These are phyloP conservation scores for Cutaneotrichosporon daszewskae DNA, from an alignment of 1,284 basidiomycete species.

Conservation along the genomic window DNA sequence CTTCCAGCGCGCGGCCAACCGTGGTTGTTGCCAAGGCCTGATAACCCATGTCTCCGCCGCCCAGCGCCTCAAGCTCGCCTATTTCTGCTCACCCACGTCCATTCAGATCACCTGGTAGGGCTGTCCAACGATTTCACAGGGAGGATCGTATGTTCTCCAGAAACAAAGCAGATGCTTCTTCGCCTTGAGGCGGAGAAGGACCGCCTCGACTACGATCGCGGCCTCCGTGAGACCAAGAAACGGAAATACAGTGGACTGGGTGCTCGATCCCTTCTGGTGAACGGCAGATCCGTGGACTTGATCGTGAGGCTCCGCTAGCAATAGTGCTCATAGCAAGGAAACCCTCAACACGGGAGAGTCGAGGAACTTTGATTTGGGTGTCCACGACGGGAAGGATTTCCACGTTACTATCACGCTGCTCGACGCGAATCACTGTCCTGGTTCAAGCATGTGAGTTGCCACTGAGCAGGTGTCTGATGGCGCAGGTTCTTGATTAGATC, in stretches of 20 bases:
- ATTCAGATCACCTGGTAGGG: conserved; percentile 62
- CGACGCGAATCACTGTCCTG: conserved; percentile 92
- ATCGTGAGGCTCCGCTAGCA: conserved; percentile 24
- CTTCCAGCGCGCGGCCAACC: conserved; percentile 6
- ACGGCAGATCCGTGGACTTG: conserved; percentile 17
- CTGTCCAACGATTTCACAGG: conserved; percentile 33
- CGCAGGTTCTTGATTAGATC: conserved; percentile 82
- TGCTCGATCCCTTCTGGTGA: neutral
- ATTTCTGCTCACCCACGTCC: conserved; percentile 74
- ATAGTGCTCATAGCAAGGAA: conserved; percentile 17
- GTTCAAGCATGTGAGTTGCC: conserved; percentile 70
- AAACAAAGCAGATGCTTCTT: conserved; percentile 76
- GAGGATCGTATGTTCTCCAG: conserved; percentile 65
- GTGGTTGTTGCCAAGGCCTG: conserved; percentile 17
- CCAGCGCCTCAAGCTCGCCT: conserved; percentile 54
- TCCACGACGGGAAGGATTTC: conserved; percentile 50
- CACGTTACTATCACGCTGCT: conserved; percentile 65
- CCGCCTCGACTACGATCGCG: conserved; percentile 53
- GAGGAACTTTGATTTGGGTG: conserved; percentile 58
- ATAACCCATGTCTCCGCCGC: too few relatives aligned
- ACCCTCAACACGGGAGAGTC: conserved; percentile 48
- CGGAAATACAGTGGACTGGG: conserved; percentile 47
- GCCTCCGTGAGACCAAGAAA: conserved; percentile 55
- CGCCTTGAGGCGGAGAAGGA: conserved; percentile 65
- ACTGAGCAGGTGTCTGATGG: neutral